Percentiles rank a stretch among this genome's conserved stretches.
These are phyloP conservation scores for Nakazawaea ishiwadae DNA, from an alignment of 805 yeast genomes.

Conservation along the genomic window DNA sequence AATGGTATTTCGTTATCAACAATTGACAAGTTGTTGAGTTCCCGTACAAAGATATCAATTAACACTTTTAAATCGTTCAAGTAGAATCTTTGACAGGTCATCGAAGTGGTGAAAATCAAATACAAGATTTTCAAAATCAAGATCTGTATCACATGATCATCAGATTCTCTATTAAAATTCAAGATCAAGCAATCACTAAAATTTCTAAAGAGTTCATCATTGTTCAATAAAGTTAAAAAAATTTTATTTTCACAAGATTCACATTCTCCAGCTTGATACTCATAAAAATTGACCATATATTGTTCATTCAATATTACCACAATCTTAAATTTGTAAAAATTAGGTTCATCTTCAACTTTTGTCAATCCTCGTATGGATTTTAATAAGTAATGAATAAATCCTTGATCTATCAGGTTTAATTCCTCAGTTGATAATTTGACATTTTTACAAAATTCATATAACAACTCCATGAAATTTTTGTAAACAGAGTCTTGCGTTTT, in stretches of 20 bases:
- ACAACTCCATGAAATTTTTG: slow-evolving; percentile 38
- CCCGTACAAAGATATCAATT: slow-evolving; percentile 78
- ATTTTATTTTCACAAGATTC: slow-evolving; percentile 39
- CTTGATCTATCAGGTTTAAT: slow-evolving; percentile 34
- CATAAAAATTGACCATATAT: slow-evolving; percentile 60
- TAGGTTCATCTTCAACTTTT: slow-evolving; percentile 49
- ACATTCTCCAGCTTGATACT: slow-evolving; percentile 14
- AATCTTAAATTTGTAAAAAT: slow-evolving; percentile 65
- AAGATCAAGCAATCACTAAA: slow-evolving; percentile 70
- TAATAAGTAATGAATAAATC: slow-evolving; percentile 45
- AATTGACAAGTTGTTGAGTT: slow-evolving; percentile 60
- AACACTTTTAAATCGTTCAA: slow-evolving; percentile 81
- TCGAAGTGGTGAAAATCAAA: slow-evolving; percentile 61
- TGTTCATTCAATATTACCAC: slow-evolving; percentile 82
- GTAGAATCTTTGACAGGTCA: slow-evolving; percentile 66
- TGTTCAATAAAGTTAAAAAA: slow-evolving; percentile 45
- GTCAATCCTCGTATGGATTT: slow-evolving; percentile 35
- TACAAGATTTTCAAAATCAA: slow-evolving; percentile 77
- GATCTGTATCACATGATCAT: slow-evolving; percentile 66
- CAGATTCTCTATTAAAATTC: slow-evolving; percentile 66
- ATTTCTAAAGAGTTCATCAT: slow-evolving; percentile 38
- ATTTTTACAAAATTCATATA: slow-evolving; percentile 51
- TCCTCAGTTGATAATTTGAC: slow-evolving; percentile 39
- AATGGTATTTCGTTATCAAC: slow-evolving; percentile 48
- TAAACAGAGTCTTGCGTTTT: slow-evolving; percentile 15